Conservation (phyloP, 345 rosid species). For the Citrus trifoliata region DNA sequence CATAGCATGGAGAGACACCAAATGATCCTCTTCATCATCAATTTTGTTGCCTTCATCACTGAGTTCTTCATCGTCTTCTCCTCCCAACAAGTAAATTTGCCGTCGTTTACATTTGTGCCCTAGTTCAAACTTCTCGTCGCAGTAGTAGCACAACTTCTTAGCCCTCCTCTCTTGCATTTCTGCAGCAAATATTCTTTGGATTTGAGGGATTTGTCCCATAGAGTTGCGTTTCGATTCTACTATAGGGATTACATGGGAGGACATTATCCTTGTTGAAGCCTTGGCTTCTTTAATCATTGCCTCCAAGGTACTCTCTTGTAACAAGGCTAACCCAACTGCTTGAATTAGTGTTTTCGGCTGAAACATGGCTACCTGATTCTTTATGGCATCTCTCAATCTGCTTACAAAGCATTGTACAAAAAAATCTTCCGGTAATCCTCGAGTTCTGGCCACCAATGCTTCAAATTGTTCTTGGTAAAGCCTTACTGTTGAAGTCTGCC, state of each 20-base stretch:
- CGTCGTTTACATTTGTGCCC: not conserved
- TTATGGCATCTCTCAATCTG: not conserved
- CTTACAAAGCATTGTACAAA: not conserved
- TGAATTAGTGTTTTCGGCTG: not conserved
- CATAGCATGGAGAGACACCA: too few relatives aligned
- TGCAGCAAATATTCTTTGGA: too few relatives aligned
- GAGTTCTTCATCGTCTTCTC: not conserved
- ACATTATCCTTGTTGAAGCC: not conserved
- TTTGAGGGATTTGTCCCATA: too few relatives aligned
- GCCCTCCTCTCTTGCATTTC: too few relatives aligned
- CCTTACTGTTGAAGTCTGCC: too few relatives aligned
- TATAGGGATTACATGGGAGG: too few relatives aligned
- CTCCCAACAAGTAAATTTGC: not conserved
- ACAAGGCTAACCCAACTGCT: not conserved
- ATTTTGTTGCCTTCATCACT: too few relatives aligned
- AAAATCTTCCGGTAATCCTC: not conserved
- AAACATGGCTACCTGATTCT: not conserved
- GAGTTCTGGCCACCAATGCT: not conserved
- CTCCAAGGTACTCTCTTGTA: not conserved
- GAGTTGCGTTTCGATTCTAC: too few relatives aligned
- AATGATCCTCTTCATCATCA: too few relatives aligned
- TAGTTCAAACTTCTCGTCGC: not conserved
- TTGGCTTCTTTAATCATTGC: not conserved
- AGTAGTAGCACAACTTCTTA: too few relatives aligned
- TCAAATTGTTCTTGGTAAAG: not conserved